These are phyloP conservation scores for Ophiostoma sp. DNA, from an alignment of 2,329 filamentous ascomycete genomes.

Conservation along the genomic window DNA sequence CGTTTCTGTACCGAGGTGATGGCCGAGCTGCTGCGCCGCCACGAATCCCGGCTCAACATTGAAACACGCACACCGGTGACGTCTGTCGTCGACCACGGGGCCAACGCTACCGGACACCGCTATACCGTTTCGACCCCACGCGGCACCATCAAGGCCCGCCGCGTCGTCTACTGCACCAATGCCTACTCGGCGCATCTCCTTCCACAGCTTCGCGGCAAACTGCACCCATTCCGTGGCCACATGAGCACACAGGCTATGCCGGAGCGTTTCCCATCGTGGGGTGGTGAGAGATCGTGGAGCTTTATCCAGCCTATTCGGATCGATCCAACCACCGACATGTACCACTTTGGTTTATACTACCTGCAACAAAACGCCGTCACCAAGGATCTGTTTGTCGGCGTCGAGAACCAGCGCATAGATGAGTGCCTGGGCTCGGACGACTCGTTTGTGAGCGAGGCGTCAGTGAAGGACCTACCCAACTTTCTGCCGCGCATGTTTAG, in stretches of 20 bases:
- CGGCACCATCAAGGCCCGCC: conserved; percentile 34
- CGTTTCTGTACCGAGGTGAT: conserved; percentile 37
- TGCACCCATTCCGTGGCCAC: conserved; percentile 39
- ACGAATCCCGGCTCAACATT: conserved; percentile 25
- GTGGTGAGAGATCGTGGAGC: conserved; percentile 26
- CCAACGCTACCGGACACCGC: conserved; percentile 29
- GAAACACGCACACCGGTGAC: conserved; percentile 33
- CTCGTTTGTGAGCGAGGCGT: background rate
- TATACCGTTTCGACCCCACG: conserved; percentile 34
- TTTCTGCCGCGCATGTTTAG: conserved; percentile 22
- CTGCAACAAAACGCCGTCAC: conserved; percentile 21
- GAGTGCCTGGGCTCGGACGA: conserved; percentile 23
- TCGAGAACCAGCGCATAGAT: conserved; percentile 19
- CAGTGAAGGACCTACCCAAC: background rate
- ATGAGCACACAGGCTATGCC: conserved; percentile 40
- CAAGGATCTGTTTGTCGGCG: conserved; percentile 24
- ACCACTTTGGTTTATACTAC: conserved; percentile 24
- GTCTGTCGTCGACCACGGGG: conserved; percentile 17
- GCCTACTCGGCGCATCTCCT: conserved; percentile 40
- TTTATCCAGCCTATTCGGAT: conserved; percentile 1
- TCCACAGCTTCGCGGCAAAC: conserved; percentile 36
- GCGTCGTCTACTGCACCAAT: conserved; percentile 42
- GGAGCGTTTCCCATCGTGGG: conserved; percentile 23
- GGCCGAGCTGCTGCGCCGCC: conserved; percentile 31
- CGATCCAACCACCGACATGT: conserved; percentile 9